These are phyloP conservation scores for Eucalyptus regnans DNA, from an alignment of 345 rosid genomes.

Conservation along the genomic window DNA sequence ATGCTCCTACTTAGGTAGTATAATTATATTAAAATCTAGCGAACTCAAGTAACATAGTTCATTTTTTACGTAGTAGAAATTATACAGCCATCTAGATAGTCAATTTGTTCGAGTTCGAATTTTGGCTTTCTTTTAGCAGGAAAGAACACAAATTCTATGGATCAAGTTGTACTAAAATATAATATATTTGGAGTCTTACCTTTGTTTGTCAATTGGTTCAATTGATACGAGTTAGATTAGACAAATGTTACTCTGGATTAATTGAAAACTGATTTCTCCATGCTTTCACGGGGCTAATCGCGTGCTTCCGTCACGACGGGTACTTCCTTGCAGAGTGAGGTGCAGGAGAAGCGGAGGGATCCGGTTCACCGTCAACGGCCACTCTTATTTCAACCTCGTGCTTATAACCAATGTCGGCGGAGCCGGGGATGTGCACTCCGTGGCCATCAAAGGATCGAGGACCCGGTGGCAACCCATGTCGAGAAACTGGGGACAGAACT, in stretches of 20 bases:
- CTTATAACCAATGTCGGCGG: slow-evolving; percentile 69
- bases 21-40: background rate
- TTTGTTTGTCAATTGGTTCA: background rate
- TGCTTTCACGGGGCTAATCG: background rate
- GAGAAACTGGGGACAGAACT: slow-evolving; percentile 83
- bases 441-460: slow-evolving; percentile 51
- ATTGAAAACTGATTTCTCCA: background rate
- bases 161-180: background rate
- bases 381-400: slow-evolving; percentile 70
- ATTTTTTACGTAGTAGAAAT: background rate
- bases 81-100: background rate
- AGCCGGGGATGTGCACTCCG: slow-evolving; percentile 60
- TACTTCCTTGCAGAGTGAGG: slow-evolving; percentile 23
- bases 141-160: background rate
- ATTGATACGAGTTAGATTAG: background rate
- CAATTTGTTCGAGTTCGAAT: background rate
- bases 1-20: background rate
- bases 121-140: background rate
- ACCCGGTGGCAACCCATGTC: slow-evolving; percentile 63
- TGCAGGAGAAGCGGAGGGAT: slow-evolving; percentile 65
- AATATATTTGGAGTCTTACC: background rate
- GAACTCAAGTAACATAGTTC: background rate
- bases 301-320: background rate
- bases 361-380: slow-evolving; percentile 67
- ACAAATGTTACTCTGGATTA: background rate